phyloP scores from a whole-genome alignment of 75 land plant genomes.

The Isoetes taiwanensis region DNA sequence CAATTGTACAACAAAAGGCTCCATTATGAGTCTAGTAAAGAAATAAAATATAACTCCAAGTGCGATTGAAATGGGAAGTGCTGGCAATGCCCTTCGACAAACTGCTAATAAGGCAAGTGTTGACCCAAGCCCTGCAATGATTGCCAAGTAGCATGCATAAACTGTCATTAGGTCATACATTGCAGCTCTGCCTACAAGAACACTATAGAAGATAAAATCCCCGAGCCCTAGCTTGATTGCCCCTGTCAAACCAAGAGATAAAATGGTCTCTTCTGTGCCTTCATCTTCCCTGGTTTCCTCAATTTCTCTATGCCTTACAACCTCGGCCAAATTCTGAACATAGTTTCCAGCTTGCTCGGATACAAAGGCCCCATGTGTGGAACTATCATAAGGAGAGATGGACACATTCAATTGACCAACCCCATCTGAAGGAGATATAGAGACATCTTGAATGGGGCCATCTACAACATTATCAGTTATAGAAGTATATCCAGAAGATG shows the following conservation, averaged over 20 bases:
- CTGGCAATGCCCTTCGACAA: conserved; percentile 84
- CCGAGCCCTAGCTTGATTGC: conserved; percentile 90
- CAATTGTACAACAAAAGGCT: conserved; percentile 60
- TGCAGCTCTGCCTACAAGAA: conserved; percentile 73
- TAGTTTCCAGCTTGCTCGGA: background rate
- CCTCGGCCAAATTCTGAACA: background rate
- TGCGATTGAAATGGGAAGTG: conserved; percentile 76
- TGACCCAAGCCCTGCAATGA: conserved; percentile 82
- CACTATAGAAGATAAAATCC: conserved; percentile 75
- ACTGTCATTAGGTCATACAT: conserved; percentile 76
- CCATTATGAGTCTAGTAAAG: conserved; percentile 68
- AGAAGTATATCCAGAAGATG: too few relatives aligned
- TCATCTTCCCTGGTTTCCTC: too few relatives aligned
- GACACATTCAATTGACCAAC: background rate
- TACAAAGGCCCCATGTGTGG: background rate
- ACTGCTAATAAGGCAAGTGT: conserved; percentile 66
- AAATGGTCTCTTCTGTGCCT: conserved; percentile 59
- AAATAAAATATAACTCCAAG: conserved; percentile 82
- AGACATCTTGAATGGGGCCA: too few relatives aligned
- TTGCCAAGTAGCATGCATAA: conserved; percentile 79
- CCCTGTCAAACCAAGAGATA: conserved; percentile 62
- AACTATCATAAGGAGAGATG: background rate
- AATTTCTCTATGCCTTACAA: background rate
- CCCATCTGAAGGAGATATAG: background rate
- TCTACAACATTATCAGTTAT: too few relatives aligned